Base-by-base conservation (phyloP, 2,329 filamentous ascomycete species). In the Clonostachys solani region DNA sequence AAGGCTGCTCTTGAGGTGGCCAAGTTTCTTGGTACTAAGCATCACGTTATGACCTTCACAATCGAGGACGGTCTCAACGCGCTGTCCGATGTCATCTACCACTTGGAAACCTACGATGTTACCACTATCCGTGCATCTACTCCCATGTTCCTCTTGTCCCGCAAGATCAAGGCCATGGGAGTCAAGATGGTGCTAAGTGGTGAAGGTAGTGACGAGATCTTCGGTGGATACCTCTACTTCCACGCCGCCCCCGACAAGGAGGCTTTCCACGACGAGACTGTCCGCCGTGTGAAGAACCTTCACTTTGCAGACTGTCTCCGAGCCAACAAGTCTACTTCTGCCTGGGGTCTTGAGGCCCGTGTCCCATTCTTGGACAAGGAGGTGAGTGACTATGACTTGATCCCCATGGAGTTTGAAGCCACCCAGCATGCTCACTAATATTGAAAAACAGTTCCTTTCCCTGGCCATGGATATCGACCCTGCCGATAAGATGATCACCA, bases 141-240 rank as follows among this genome's bases (percentile, higher is more conserved):
- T 12, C 94, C 94, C 55, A 99, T 99, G 94, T 99, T 96, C 74
- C 77, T 99, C 53, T 81, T 99, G 43, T 94, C 90, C 52, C 86
- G 95, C 66, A 99, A 99, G 79, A 99, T 99, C 78, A 99, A 99
- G 80, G 94, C 92, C 35, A 92, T 96, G 85, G 94, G 94, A 54
- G 89, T 99, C 64, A 99, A 99, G 83, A 99, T 99, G 94, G 94
- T 99, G 48, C 80, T 99, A 52, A 95, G 88, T 61, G 94, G 94
- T 52, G 94, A 99, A 73, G 94, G 94, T 44, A 94, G 88, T 61
- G 94, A 99, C 68, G 94, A 99, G 74, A 96, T 96, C 66, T 97
- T 97, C 58, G 94, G 94, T 53, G 94, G 94, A 46, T 99, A 99
- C 71, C 83, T 99, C 17, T 99, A 99, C 79, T 99, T 99, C 83